phyloP scores from a whole-genome alignment of 2,329 filamentous ascomycete genomes.

The Fusarium albidum region DNA sequence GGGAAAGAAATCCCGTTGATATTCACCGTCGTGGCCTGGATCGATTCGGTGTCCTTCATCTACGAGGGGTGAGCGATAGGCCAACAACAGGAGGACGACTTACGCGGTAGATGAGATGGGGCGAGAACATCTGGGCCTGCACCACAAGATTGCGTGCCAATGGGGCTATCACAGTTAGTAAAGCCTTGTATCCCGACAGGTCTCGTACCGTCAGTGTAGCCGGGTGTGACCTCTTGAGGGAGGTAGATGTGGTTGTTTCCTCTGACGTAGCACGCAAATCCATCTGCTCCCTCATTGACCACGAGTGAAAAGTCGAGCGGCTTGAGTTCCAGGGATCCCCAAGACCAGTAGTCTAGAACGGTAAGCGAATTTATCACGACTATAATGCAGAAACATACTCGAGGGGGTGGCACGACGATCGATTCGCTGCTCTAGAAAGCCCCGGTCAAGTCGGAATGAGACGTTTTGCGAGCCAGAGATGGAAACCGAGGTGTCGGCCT shows the following conservation, averaged over 20 bases:
- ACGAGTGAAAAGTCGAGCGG: slow-evolving; percentile 21
- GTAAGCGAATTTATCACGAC: too few species aligned
- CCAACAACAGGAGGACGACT: background rate
- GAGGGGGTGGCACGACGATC: slow-evolving; percentile 3
- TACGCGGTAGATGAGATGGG: slow-evolving; percentile 15
- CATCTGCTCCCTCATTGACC: background rate
- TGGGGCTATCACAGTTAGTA: background rate
- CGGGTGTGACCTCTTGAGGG: background rate
- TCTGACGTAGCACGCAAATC: slow-evolving; percentile 16
- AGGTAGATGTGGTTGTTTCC: slow-evolving; percentile 28
- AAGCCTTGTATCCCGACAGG: rapidly evolving
- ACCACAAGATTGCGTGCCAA: slow-evolving; percentile 1
- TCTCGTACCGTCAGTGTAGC: slow-evolving; percentile 12
- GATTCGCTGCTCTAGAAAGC: slow-evolving; percentile 6
- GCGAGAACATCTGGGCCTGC: slow-evolving; percentile 13
- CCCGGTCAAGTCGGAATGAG: slow-evolving; percentile 10
- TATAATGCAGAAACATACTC: too few species aligned
- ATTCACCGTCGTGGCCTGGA: background rate
- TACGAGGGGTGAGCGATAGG: background rate
- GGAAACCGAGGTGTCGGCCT: slow-evolving; percentile 11
- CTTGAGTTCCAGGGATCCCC: slow-evolving; percentile 14
- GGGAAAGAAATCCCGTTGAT: slow-evolving; percentile 4
- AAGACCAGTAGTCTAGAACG: slow-evolving; percentile 15
- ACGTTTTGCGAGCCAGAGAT: slow-evolving; percentile 21
- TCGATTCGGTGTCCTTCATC: background rate